phyloP scores from a whole-genome alignment of 73 alveolate genomes.

The Urostyla sp. region DNA sequence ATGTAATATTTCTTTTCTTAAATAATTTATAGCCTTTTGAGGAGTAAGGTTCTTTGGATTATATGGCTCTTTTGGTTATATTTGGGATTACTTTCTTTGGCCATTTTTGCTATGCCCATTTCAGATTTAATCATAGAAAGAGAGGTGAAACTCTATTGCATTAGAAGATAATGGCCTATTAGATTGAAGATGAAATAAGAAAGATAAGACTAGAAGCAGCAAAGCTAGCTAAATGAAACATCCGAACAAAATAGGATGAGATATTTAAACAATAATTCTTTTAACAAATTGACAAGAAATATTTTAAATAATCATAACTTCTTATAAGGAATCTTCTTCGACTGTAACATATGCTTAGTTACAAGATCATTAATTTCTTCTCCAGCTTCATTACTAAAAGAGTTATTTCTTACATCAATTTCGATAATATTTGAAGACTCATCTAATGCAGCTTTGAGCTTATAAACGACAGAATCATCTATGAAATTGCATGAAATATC shows the following conservation, averaged over 20 bases:
- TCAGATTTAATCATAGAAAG: conserved; percentile 46
- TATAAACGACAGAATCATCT: conserved; percentile 57
- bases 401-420: conserved; percentile 78
- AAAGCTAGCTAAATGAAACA: too few relatives aligned
- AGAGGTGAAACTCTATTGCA: conserved; percentile 33
- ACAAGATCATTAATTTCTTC: conserved; percentile 75
- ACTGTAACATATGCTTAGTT: conserved; percentile 65
- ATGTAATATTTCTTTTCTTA: conserved; percentile 2
- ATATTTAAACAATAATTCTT: too few relatives aligned
- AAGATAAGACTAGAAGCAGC: conserved; percentile 47
- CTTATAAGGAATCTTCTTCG: conserved; percentile 69
- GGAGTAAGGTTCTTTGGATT: conserved; percentile 41
- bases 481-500: conserved; percentile 73
- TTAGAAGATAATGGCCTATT: conserved; percentile 56
- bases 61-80: conserved; percentile 19
- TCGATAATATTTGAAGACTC: conserved; percentile 64
- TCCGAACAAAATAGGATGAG: too few relatives aligned
- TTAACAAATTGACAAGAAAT: too few relatives aligned
- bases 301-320: too few relatives aligned
- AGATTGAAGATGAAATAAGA: conserved; percentile 66
- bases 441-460: conserved; percentile 70
- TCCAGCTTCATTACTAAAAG: conserved; percentile 65
- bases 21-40: conserved; percentile 54
- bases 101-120: conserved; percentile 42
- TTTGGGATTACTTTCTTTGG: conserved; percentile 22